Conservation (phyloP, 306 rosid species). For the Echinosophora koreensis region DNA sequence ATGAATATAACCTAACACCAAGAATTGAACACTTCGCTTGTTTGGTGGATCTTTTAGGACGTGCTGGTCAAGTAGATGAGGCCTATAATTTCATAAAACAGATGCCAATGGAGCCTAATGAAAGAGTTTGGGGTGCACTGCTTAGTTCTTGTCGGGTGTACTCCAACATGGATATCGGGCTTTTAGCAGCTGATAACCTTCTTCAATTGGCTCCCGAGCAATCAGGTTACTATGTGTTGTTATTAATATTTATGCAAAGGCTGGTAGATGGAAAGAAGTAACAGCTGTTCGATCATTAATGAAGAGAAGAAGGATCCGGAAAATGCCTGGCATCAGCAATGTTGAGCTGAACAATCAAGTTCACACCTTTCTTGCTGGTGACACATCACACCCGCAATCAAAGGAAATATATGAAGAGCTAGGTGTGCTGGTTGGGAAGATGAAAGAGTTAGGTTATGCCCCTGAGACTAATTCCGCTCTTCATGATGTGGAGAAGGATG, state of each 20-base stretch:
- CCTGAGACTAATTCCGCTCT: constrained; percentile 79
- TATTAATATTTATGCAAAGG: constrained; percentile 84
- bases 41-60: constrained; percentile 76
- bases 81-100: constrained; percentile 65
- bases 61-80: constrained; percentile 67
- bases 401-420: constrained; percentile 66
- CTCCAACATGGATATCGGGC: constrained; percentile 67
- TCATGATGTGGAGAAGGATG: constrained; percentile 79
- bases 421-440: constrained; percentile 71
- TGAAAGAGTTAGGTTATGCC: constrained; percentile 76
- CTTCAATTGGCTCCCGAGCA: constrained; percentile 67
- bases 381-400: constrained; percentile 62
- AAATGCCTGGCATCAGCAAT: constrained; percentile 74
- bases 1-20: constrained; percentile 48
- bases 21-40: constrained; percentile 65
- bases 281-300: constrained; percentile 58
- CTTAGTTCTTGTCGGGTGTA: constrained; percentile 81
- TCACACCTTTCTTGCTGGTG: constrained; percentile 77
- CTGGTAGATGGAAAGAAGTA: constrained; percentile 80
- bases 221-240: constrained; percentile 75
- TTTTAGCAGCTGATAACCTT: constrained; percentile 69
- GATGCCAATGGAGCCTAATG: constrained; percentile 77
- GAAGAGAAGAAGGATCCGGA: constrained; percentile 66
- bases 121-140: constrained; percentile 81
- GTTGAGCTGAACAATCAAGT: constrained; percentile 71